Base-by-base conservation (phyloP, 768 basidiomycete species). In the Pleurotus ostreatus region DNA sequence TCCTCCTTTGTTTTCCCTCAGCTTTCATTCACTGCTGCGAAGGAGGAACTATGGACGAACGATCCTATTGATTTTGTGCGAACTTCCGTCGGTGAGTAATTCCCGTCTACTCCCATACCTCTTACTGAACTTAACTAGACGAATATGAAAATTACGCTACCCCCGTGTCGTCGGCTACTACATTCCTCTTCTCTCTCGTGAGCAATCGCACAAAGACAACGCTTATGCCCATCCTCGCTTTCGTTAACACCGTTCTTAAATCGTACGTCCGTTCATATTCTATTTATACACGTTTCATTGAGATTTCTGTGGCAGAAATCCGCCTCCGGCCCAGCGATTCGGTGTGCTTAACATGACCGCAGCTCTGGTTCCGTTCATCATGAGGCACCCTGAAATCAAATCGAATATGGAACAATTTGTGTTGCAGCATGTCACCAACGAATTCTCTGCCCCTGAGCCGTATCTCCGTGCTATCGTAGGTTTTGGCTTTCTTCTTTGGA, bases 31-130 rank as follows among this genome's bases (percentile, higher is more conserved):
- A 88, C 84, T 22, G 71, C 83, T 11, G 69, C 78, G 2, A 84
- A 85, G 63, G 76, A 84, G 62, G 78, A 84, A 43, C 73, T 88
- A 4, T 95, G 92, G 90, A 79, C 85, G 54, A 71, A 70, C n/a
- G 94, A 96, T 66, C 89, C 92, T 3, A 75, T 91, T 44, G 92
- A 94, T 59, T 95, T 89, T 64, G 73, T 93, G 55, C 83, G 92
- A 5, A 75, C 84, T 34, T 80, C 84, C 22, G 80, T 92, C 47
- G 92, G 92, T 92, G 59, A 49, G 78, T 57, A 37, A 43, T 38
- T 8, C 2, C 37, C 30, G 30, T 34, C 30, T 30, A 12, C 9
- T 16, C 3, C 40, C 34, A 11, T 23, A 23, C 45, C 23, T 48
- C 4, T 9, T 2, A 2, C 15, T 15, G 13, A 57, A 23, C 18